Evolutionary conservation across 73 alveolate genomes (phyloP).

Genomic region (Paramecium sonneborni): DNA sequence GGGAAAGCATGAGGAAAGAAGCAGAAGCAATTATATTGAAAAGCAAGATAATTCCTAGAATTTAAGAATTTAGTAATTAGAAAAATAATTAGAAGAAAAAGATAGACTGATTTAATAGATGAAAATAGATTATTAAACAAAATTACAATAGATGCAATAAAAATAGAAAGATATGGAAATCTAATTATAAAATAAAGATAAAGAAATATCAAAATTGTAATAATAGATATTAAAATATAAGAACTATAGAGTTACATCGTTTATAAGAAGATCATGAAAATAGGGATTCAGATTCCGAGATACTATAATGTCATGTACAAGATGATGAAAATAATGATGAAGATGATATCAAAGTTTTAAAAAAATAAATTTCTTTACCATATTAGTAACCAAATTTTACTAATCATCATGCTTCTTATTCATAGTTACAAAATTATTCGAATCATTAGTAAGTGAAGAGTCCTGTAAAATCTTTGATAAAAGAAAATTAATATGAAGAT

Average conservation of each 20-base stretch:
- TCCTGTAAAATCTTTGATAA: neutral
- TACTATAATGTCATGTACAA: neutral
- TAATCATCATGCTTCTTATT: neutral
- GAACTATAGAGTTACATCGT: neutral
- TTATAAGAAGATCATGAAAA: neutral
- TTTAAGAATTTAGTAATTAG: neutral
- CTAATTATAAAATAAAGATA: neutral
- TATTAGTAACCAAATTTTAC: neutral
- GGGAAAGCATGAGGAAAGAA: conserved; percentile 29
- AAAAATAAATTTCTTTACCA: neutral
- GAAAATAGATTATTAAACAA: neutral
- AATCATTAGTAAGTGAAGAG: neutral
- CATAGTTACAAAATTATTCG: neutral
- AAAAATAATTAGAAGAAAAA: conserved; percentile 8
- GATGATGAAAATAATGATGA: neutral
- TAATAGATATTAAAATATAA: neutral
- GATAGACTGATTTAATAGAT: neutral
- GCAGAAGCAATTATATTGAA: neutral
- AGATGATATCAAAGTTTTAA: neutral
- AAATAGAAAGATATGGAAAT: neutral
- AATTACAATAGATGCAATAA: neutral
- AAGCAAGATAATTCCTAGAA: neutral
- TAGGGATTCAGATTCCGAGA: neutral
- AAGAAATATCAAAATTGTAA: neutral
- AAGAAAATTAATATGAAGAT: conserved; percentile 12